Evolutionary conservation across 257 asterid species (phyloP).

Genomic region (Solanum piurae): DNA sequence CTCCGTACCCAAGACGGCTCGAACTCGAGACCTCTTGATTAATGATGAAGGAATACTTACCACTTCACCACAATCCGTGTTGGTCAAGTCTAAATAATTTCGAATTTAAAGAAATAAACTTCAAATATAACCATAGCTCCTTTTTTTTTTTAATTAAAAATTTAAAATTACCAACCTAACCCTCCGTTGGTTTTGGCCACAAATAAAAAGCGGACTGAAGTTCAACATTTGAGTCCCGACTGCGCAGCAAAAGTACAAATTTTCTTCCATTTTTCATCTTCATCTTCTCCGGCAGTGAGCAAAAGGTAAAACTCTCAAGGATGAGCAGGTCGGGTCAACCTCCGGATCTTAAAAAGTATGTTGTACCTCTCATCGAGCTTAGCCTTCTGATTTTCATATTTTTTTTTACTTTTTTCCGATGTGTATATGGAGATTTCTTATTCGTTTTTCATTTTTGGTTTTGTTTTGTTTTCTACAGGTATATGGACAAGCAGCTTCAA

Average conservation of each 20-base stretch:
- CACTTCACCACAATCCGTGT: too few relatives aligned
- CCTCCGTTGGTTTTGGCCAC: background rate
- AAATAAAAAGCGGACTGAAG: background rate
- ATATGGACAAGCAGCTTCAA: conserved; percentile 4
- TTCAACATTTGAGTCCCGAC: background rate
- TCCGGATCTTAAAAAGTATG: conserved; percentile 1
- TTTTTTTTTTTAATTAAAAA: too few relatives aligned
- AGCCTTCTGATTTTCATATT: background rate
- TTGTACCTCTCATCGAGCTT: background rate
- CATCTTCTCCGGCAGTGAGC: background rate
- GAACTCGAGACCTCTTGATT: fast-evolving
- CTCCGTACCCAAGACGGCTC: too few relatives aligned
- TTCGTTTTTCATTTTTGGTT: background rate
- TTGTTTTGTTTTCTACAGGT: background rate
- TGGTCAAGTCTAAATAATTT: too few relatives aligned
- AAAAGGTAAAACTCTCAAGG: background rate
- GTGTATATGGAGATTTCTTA: background rate
- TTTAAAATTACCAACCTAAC: background rate
- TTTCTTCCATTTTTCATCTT: background rate
- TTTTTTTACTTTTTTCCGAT: too few relatives aligned
- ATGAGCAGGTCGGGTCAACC: conserved; percentile 2
- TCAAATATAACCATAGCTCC: too few relatives aligned
- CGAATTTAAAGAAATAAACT: too few relatives aligned
- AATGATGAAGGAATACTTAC: too few relatives aligned
- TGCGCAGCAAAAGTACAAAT: background rate